Evolutionary conservation across 1,284 basidiomycete species (phyloP).

Genomic region (Papiliotrema nemorosa): DNA sequence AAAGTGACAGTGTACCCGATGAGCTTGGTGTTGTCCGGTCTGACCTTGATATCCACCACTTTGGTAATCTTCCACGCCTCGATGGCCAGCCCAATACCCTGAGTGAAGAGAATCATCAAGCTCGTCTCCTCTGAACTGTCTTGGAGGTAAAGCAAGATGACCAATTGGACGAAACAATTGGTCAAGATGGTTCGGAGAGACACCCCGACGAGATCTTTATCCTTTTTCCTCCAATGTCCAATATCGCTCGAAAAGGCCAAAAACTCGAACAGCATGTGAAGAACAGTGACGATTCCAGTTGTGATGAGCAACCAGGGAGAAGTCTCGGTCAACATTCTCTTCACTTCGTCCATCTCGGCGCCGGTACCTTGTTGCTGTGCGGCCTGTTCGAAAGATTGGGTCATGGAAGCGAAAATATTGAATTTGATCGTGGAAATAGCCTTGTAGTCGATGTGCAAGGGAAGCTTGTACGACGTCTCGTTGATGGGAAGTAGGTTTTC

Average conservation of each 20-base stretch:
- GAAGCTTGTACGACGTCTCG: slow-evolving; percentile 65
- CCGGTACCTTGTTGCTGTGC: slow-evolving; percentile 64
- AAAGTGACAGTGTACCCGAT: slow-evolving; percentile 78
- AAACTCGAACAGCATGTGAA: slow-evolving; percentile 91
- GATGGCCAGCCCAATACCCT: slow-evolving; percentile 79
- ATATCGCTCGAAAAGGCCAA: slow-evolving; percentile 92
- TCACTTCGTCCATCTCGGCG: slow-evolving; percentile 85
- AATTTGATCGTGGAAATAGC: slow-evolving; percentile 75
- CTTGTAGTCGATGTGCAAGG: slow-evolving; percentile 76
- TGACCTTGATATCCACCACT: slow-evolving; percentile 76
- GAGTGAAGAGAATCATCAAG: slow-evolving; percentile 91
- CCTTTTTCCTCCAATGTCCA: slow-evolving; percentile 88
- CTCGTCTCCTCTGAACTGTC: slow-evolving; percentile 92
- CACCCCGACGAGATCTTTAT: slow-evolving; percentile 57
- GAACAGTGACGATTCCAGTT: slow-evolving; percentile 70
- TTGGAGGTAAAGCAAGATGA: slow-evolving; percentile 87
- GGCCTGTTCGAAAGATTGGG: slow-evolving; percentile 70
- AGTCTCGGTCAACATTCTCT: slow-evolving; percentile 90
- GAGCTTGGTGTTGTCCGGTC: slow-evolving; percentile 58
- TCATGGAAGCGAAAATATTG: slow-evolving; percentile 73
- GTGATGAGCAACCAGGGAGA: slow-evolving; percentile 80
- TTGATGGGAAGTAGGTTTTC: slow-evolving; percentile 78
- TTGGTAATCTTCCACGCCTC: slow-evolving; percentile 90
- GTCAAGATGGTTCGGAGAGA: slow-evolving; percentile 71
- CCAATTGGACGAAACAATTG: slow-evolving; percentile 84